Evolutionary conservation across 2,329 filamentous ascomycete species (phyloP).

Genomic region (Tolypocladium paradoxum): DNA sequence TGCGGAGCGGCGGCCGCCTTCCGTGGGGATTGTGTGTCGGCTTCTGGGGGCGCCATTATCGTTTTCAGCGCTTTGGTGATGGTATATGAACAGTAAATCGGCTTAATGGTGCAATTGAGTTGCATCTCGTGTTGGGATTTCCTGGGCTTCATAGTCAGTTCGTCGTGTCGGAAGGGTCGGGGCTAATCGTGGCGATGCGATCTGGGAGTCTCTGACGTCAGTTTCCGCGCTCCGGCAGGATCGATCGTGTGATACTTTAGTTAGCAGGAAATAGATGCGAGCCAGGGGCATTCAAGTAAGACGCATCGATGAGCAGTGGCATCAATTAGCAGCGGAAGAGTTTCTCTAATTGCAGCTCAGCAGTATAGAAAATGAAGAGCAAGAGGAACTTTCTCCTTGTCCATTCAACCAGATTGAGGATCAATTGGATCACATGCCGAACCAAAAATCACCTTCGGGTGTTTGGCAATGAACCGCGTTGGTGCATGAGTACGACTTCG

Average conservation of each 20-base stretch:
- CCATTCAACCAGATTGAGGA: not conserved
- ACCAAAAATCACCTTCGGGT: not conserved
- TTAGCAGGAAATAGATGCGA: not conserved
- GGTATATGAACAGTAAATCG: not conserved
- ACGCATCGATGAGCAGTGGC: not conserved
- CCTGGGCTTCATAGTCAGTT: not conserved
- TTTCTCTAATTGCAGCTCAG: not conserved
- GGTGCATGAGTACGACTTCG: no score
- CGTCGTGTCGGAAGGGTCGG: not conserved
- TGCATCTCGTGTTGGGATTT: not conserved
- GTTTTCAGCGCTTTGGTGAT: not conserved
- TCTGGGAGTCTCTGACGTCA: not conserved
- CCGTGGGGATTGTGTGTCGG: conserved; percentile 1
- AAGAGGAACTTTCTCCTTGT: not conserved
- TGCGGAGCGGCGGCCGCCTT: conserved; percentile 14
- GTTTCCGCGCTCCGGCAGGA: not conserved
- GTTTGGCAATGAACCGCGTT: no score
- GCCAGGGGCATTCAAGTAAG: not conserved
- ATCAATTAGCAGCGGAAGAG: not conserved
- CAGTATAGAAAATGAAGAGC: not conserved
- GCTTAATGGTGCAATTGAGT: not conserved
- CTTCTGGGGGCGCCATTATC: not conserved
- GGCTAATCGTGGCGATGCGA: not conserved
- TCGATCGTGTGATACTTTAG: not conserved
- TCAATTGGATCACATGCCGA: not conserved